Percentiles rank a stretch among this genome's conserved stretches.
Evolutionary conservation across 2,329 filamentous ascomycete species (phyloP).

Genomic region (Nectriaceae sp.): DNA sequence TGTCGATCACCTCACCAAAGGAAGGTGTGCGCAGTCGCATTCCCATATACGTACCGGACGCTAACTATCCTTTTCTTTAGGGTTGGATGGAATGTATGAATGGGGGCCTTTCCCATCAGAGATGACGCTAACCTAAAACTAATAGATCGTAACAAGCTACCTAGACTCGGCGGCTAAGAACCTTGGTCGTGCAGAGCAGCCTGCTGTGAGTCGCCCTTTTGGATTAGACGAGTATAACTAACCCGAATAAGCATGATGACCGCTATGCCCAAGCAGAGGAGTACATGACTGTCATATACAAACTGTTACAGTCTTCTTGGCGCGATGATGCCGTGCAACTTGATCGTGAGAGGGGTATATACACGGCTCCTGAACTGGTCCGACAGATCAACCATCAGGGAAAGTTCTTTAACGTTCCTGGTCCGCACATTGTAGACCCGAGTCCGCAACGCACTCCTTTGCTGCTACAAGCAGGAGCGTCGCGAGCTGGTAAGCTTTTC

Average conservation of each 20-base stretch:
- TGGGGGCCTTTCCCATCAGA: neutral
- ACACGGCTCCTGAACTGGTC: slow-evolving; percentile 53
- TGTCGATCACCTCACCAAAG: slow-evolving; percentile 67
- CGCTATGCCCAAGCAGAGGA: slow-evolving; percentile 65
- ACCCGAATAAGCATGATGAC: slow-evolving; percentile 56
- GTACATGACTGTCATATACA: slow-evolving; percentile 66
- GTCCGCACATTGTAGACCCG: slow-evolving; percentile 67
- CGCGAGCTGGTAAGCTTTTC: slow-evolving; percentile 65
- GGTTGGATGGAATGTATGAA: slow-evolving; percentile 57
- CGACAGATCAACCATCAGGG: slow-evolving; percentile 67
- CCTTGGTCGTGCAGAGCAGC: slow-evolving; percentile 59
- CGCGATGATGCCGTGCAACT: slow-evolving; percentile 65
- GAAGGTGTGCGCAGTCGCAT: slow-evolving; percentile 41
- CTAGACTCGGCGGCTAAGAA: slow-evolving; percentile 70
- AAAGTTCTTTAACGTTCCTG: slow-evolving; percentile 64
- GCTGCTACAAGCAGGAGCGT: slow-evolving; percentile 70
- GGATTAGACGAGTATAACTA: neutral
- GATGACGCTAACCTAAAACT: neutral
- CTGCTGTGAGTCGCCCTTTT: slow-evolving; percentile 14
- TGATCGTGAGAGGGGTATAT: slow-evolving; percentile 59
- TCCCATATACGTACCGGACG: neutral
- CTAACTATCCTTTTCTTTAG: slow-evolving; percentile 26
- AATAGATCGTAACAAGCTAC: slow-evolving; percentile 68
- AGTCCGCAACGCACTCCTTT: slow-evolving; percentile 69
- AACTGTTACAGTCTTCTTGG: slow-evolving; percentile 69